Evolutionary conservation across 139 green algal species (phyloP), one percentile per base, ranked within the genome.

Genomic region (Picochlorum costavermella): DNA sequence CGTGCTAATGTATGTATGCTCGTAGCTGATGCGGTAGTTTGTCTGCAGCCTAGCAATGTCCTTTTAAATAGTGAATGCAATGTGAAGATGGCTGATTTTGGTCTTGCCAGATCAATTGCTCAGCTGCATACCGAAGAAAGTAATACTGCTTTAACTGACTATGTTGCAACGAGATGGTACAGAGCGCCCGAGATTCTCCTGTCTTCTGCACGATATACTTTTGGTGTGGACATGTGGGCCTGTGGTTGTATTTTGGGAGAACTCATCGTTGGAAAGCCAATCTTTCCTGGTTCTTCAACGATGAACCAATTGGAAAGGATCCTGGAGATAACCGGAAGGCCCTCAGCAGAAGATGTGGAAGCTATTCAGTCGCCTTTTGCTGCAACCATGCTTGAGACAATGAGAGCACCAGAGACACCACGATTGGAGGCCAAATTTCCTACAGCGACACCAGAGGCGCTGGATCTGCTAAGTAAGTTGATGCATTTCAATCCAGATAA

Each of bases 121-220:
- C 80, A 89, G 67, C 74, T 92, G 29, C 30, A 79, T 11, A 50
- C 63, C 10, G 76, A 85, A 30, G 62, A 81, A 49, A 81, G 68
- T 14, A 73, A 74, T 25, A 76, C 83, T 23, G 74, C 96, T 56
- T 81, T 99, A 23, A 98, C 94, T 16, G 94, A 99, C 78, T 98
- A 98, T 69, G 94, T 98, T 30, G 94, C 95, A n/a, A 99, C 94
- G 1, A 82, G 93, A 9, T 95, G 85, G 91, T 96, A 96, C 75
- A 76, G 94, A 8, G 92, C 94, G 1, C 94, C 94, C 5, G 94
- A 99, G 78, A 97, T 98, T 63, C 80, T 99, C 56, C 78, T 99
- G 30, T 91, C 87, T 10, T 92, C 79, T 31, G 85, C 84, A 9
- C 86, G 91, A 28, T 99, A 99, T 83, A 97, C 90, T 4, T 92